Percentiles rank a stretch among this genome's conserved stretches.
These are phyloP conservation scores for Lecanicillium sp. DNA, from an alignment of 2,329 filamentous ascomycete genomes.

Conservation along the genomic window DNA sequence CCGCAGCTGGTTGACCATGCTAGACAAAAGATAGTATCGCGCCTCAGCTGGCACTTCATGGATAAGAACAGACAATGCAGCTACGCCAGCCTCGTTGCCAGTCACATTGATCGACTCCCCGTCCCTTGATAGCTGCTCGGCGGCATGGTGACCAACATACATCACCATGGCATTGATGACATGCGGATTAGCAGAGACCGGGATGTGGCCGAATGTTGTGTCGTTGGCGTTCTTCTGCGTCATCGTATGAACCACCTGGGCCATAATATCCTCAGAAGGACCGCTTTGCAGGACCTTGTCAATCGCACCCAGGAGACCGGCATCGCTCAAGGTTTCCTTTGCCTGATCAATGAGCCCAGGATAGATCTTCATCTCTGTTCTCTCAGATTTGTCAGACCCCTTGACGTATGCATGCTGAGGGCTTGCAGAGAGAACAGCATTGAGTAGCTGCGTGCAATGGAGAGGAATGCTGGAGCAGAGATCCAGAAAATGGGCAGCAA, in stretches of 20 bases:
- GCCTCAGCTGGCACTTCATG: conserved; percentile 68
- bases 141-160: conserved; percentile 69
- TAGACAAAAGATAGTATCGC: conserved; percentile 75
- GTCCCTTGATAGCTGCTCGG: conserved; percentile 48
- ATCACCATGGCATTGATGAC: conserved; percentile 78
- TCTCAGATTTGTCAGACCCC: conserved; percentile 65
- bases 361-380: conserved; percentile 65
- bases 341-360: conserved; percentile 60
- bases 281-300: conserved; percentile 52
- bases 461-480: conserved; percentile 75
- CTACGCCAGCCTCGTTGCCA: conserved; percentile 46
- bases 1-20: conserved; percentile 85
- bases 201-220: conserved; percentile 57
- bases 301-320: conserved; percentile 49
- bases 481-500: conserved; percentile 77
- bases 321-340: conserved; percentile 41
- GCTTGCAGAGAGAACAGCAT: conserved; percentile 76
- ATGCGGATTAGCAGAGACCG: conserved; percentile 58
- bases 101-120: conserved; percentile 45
- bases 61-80: conserved; percentile 66
- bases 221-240: conserved; percentile 49
- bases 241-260: conserved; percentile 67
- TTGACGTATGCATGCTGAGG: conserved; percentile 61
- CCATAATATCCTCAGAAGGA: conserved; percentile 63
- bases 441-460: conserved; percentile 80